Evolutionary conservation across 1,284 basidiomycete species (phyloP), one percentile per base, ranked within the genome.

Genomic region (Apiotrichum domesticum): DNA sequence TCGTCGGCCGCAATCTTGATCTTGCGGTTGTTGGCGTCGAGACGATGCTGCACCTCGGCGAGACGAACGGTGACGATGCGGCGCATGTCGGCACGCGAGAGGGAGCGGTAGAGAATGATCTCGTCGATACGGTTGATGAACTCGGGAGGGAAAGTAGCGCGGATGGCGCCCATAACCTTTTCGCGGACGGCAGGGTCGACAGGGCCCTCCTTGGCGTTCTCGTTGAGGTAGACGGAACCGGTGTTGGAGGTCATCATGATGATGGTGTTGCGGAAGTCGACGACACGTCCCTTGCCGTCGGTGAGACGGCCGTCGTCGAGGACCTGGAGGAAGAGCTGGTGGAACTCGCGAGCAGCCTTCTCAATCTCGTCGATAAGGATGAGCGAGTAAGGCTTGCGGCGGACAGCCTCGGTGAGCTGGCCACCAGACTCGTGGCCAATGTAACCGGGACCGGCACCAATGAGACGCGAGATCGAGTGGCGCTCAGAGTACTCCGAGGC

Each of bases 1-100:
- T 83, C 79, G 71, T 94, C 87, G 46, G 97, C 76, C 40, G 85
- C 82, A 46, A 98, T 78, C 50, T 75, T 83, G 69, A 96, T 87
- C 79, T 92, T 94, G 66, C 86, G 82, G 46, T 79, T 79, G 67
- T 82, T 82, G 55, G 87, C 84, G 6, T 79, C 79, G 51, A 98
- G 83, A 13, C 95, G 84, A 50, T 86, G 81, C 73, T 90, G 85
- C 10, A 91, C 73, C 57, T 78, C 77, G 48, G 61, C 63, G 48
- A 83, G 67, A 21, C 81, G 72, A 29, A 82, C 75, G 47, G 80
- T 78, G 57, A 83, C 81, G 56, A 83, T 80, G 52, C 68, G 66
- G 52, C 75, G 71, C 56, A 83, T 80, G 66, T 83, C 78, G 32
- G 65, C 62, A 14, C 78, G 70, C 33, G 71, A 70, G 5, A 83